Conservation (phyloP, 306 rosid genomes). For the Castanospermum australe region DNA sequence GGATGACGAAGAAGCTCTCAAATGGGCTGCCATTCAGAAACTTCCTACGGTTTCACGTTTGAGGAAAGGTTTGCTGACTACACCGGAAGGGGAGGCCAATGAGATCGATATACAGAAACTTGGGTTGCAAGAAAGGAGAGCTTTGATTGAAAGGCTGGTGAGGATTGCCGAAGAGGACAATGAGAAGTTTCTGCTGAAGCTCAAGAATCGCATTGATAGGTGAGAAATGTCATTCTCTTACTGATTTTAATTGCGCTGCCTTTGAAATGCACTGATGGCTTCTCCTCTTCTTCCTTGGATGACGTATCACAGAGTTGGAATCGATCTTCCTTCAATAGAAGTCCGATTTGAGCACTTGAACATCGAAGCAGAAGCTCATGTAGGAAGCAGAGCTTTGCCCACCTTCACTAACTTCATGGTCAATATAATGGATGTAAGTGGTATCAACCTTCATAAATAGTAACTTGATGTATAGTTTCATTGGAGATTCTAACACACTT, state of each 20-base stretch:
- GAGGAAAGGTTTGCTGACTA: conserved; percentile 23
- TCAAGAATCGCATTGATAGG: conserved; percentile 61
- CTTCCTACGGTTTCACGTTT: conserved; percentile 25
- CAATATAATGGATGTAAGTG: conserved; percentile 54
- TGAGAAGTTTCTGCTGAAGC: conserved; percentile 63
- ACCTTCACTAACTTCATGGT: conserved; percentile 59
- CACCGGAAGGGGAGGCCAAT: conserved; percentile 46
- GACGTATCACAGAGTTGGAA: conserved; percentile 64
- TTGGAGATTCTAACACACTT: not conserved
- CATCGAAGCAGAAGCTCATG: conserved; percentile 73
- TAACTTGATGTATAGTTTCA: not conserved
- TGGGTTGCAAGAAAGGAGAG: conserved; percentile 51
- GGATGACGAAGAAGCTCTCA: conserved; percentile 34
- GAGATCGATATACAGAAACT: conserved; percentile 59
- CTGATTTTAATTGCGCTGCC: not conserved
- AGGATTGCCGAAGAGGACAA: conserved; percentile 66
- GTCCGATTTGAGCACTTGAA: conserved; percentile 67
- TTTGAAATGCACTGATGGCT: not conserved
- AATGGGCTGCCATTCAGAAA: conserved; percentile 28
- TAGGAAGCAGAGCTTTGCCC: conserved; percentile 76
- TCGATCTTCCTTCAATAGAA: conserved; percentile 74
- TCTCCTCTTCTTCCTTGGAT: not conserved
- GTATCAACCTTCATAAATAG: not conserved
- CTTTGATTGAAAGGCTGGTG: conserved; percentile 55
- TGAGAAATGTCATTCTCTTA: conserved; percentile 6